These are phyloP conservation scores for Musa troglodytarum DNA, from an alignment of 176 grass and related monocot genomes.

Conservation along the genomic window DNA sequence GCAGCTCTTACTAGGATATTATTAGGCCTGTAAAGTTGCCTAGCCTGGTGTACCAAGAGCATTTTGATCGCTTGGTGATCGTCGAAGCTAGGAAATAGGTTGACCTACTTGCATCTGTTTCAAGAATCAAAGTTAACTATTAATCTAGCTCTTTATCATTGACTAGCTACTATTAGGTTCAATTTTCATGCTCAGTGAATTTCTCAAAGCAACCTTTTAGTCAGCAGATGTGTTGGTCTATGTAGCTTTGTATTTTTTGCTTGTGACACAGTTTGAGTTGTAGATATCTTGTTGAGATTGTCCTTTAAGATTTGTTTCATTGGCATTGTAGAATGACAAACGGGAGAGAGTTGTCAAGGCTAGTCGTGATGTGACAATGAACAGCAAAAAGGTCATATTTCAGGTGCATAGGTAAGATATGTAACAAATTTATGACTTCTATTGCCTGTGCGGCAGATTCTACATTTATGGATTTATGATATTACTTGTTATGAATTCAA, in stretches of 20 bases:
- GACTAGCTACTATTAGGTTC: not conserved
- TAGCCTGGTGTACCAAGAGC: too few species aligned
- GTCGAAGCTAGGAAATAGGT: too few species aligned
- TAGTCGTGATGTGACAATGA: conserved; percentile 97
- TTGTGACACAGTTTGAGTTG: not conserved
- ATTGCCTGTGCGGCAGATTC: not conserved
- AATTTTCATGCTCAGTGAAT: not conserved
- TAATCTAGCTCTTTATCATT: not conserved
- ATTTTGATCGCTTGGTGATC: too few species aligned
- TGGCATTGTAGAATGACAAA: conserved; percentile 77
- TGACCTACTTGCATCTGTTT: too few species aligned
- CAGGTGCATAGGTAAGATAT: conserved; percentile 83
- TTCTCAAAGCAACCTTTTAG: not conserved
- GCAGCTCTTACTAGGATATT: too few species aligned
- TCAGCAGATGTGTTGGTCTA: not conserved
- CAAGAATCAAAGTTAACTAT: not conserved
- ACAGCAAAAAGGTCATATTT: conserved; percentile 99
- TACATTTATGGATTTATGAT: not conserved
- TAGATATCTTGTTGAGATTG: not conserved
- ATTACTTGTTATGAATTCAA: not conserved
- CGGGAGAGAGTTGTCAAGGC: conserved; percentile 89
- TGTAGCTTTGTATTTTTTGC: not conserved
- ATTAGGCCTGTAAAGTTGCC: too few species aligned
- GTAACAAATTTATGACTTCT: not conserved
- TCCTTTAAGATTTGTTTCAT: not conserved